These are phyloP conservation scores for Staphylotrichum longicolle DNA, from an alignment of 495 filamentous ascomycete genomes.

Conservation along the genomic window DNA sequence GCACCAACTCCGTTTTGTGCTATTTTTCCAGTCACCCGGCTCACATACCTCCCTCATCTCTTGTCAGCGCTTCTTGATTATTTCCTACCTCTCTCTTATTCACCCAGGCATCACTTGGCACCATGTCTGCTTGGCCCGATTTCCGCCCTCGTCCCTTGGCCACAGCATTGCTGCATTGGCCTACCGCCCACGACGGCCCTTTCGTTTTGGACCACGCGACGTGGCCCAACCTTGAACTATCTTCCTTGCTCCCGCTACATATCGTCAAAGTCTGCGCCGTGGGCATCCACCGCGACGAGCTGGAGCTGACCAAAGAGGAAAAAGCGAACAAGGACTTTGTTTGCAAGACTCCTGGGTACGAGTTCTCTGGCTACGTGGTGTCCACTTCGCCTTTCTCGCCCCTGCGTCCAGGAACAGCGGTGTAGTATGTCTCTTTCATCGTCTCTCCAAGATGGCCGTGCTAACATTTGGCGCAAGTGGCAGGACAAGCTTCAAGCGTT, in stretches of 20 bases:
- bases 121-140: constrained; percentile 9
- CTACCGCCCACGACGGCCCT: background rate
- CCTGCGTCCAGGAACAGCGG: constrained; percentile 52
- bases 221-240: background rate
- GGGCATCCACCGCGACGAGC: constrained; percentile 53
- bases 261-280: constrained; percentile 54
- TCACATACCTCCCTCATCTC: too few relatives aligned
- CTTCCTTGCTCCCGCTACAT: constrained; percentile 30
- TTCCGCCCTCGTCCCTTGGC: background rate
- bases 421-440: constrained; percentile 38
- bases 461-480: constrained; percentile 2
- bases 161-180: background rate
- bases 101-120: background rate
- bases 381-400: constrained; percentile 47
- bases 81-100: background rate
- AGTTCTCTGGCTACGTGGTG: constrained; percentile 55
- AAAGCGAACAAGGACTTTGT: background rate
- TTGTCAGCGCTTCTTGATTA: too few relatives aligned
- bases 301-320: constrained; percentile 29
- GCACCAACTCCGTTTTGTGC: too few relatives aligned
- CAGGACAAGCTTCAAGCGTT: constrained; percentile 35
- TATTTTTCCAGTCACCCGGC: too few relatives aligned
- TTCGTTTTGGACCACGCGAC: background rate
- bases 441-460: too few relatives aligned
- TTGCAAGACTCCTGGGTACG: constrained; percentile 47